Conservation (phyloP, 768 basidiomycete species). For the Boletus vermiculosoides region DNA sequence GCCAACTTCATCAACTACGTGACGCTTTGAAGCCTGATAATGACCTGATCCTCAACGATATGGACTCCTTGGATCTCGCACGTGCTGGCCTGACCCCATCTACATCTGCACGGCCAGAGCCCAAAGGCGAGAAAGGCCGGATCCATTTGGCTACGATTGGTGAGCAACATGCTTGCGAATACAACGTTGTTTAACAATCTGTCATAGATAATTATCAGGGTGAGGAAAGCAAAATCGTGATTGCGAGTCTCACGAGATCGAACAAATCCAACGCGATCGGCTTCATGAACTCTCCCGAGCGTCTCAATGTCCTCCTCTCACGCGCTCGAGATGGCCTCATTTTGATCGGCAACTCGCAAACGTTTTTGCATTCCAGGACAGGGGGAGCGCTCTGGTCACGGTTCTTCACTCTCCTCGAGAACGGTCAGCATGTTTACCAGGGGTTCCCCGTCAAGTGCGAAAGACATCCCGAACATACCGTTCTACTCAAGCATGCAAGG, state of each 20-base stretch:
- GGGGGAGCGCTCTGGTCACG: conserved; percentile 17
- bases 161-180: conserved; percentile 21
- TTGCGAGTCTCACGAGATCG: conserved; percentile 59
- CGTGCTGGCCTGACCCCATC: conserved; percentile 47
- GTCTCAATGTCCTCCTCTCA: conserved; percentile 68
- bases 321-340: conserved; percentile 64
- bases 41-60: conserved; percentile 61
- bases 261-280: conserved; percentile 58
- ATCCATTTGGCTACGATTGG: conserved; percentile 70
- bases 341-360: conserved; percentile 62
- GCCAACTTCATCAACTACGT: conserved; percentile 54
- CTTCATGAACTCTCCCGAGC: conserved; percentile 68
- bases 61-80: conserved; percentile 58
- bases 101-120: conserved; percentile 30
- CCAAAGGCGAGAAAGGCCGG: conserved; percentile 36
- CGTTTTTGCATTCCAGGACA: conserved; percentile 41
- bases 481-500: conserved; percentile 38
- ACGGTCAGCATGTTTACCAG: conserved; percentile 6
- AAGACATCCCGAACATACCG: conserved; percentile 44
- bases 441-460: conserved; percentile 57
- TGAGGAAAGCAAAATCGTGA: conserved; percentile 68
- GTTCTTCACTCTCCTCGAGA: conserved; percentile 11
- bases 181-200: not conserved
- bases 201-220: conserved; percentile 72
- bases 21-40: conserved; percentile 41